Evolutionary conservation across 306 rosid species (phyloP).

Genomic region (Crotalaria pallida): DNA sequence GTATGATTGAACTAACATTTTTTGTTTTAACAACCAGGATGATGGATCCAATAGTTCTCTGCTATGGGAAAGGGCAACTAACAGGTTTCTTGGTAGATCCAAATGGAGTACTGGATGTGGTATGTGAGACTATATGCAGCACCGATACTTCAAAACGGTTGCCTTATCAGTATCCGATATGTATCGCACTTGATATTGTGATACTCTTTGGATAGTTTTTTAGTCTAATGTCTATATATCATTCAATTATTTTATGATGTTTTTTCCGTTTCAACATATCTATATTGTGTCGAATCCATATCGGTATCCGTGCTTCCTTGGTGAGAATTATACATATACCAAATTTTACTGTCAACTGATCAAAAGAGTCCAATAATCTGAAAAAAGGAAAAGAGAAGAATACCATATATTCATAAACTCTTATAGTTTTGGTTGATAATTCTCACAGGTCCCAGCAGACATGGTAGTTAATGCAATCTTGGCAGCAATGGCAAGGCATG

Average conservation of each 20-base stretch:
- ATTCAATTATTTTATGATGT: too few species aligned
- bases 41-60: conserved; percentile 76
- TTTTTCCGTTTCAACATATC: too few species aligned
- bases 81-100: conserved; percentile 67
- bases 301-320: too few species aligned
- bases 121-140: conserved; percentile 2
- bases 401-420: neutral
- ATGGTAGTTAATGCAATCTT: conserved; percentile 73
- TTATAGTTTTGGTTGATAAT: neutral
- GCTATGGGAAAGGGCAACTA: conserved; percentile 75
- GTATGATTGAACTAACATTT: neutral
- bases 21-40: conserved; percentile 35
- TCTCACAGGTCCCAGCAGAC: conserved; percentile 61
- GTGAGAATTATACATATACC: neutral
- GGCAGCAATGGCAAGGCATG: conserved; percentile 74
- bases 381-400: neutral
- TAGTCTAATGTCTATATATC: too few species aligned
- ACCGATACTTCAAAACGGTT: too few species aligned
- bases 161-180: too few species aligned
- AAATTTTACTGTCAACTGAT: neutral
- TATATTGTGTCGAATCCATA: too few species aligned
- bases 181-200: too few species aligned
- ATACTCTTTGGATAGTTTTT: too few species aligned
- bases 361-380: neutral
- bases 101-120: conserved; percentile 68